Base-by-base conservation (phyloP, 495 filamentous ascomycete species). In the Podospora comata region DNA sequence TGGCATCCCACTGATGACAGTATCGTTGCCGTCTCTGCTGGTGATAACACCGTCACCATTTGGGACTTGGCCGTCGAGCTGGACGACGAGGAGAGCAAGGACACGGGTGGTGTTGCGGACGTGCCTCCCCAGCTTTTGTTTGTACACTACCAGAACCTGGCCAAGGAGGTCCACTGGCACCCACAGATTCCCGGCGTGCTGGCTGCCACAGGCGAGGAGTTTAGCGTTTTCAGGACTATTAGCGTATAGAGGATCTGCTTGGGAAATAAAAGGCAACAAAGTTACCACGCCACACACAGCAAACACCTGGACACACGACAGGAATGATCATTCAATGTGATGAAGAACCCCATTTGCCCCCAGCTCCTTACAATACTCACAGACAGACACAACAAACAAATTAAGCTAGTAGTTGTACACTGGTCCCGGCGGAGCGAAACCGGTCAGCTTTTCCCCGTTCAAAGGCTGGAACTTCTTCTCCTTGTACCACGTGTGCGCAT, bases 1-100 rank as follows among this genome's bases (percentile, higher is more conserved):
- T 99, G 96, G 93, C 94, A 99, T 79, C 95, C 95, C 18, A 91
- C 91, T 3, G 95, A 99, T 71, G 94, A 99, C 80, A 93, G 89
- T 77, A 94, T 97, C 66, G 88, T 99, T 18, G 91, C 92, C 6
- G 93, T 97, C 20, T 94, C 91, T 9, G 92, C 92, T 2, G 95
- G 93, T 19, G 95, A 99, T 77, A 94, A 93, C 76, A 97, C 94
- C 11, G 85, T 97, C 27, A 97, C 95, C 1, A 82, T 97, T 58
- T 99, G 95, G 95, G 95, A 99, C 89, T 76, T 99, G 76, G 91
- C 92, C 3, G 95, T 99, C 54, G 95, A 99, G 80, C 71, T 98
- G 66, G 95, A 99, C 72, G 95, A 97, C 73, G 95, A 99, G 81
- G 94, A 97, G 85, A 92, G 89, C 74, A 91, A 86, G 79, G 91